Percentiles rank a stretch among this genome's conserved stretches.
These are phyloP conservation scores for Vitis riparia DNA, from an alignment of 164 flowering plant species.

Conservation along the genomic window DNA sequence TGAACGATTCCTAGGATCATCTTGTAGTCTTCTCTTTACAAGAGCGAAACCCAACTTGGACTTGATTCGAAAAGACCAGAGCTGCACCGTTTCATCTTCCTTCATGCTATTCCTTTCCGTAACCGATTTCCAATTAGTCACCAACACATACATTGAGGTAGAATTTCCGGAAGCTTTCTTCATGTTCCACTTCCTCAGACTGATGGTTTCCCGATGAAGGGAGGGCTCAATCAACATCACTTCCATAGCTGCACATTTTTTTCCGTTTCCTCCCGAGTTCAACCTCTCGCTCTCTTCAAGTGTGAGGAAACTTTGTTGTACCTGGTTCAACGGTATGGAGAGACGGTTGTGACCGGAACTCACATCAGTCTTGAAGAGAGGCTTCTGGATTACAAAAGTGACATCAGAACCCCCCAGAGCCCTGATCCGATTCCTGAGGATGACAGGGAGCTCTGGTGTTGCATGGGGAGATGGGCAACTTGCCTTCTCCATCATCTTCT, in stretches of 20 bases:
- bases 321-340: not conserved
- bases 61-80: not conserved
- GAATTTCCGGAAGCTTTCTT: not conserved
- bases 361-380: not conserved
- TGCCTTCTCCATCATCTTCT: too few species aligned
- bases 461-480: too few species aligned
- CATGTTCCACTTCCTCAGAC: not conserved
- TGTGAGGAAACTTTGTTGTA: too few species aligned
- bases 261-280: too few species aligned
- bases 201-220: not conserved
- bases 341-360: not conserved
- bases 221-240: not conserved
- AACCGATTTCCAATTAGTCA: not conserved
- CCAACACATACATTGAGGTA: not conserved
- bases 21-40: not conserved
- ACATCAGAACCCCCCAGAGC: not conserved
- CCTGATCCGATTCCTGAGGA: too few species aligned
- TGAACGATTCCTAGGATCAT: too few species aligned
- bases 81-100: not conserved
- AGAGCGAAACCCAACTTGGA: not conserved
- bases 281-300: too few species aligned
- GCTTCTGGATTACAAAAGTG: not conserved
- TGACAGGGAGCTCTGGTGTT: too few species aligned
- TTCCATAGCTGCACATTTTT: not conserved
- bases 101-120: too few species aligned